Conservation (phyloP, 2,329 filamentous ascomycete genomes). For the Ophiocordyceps camponoti-leonardi region DNA sequence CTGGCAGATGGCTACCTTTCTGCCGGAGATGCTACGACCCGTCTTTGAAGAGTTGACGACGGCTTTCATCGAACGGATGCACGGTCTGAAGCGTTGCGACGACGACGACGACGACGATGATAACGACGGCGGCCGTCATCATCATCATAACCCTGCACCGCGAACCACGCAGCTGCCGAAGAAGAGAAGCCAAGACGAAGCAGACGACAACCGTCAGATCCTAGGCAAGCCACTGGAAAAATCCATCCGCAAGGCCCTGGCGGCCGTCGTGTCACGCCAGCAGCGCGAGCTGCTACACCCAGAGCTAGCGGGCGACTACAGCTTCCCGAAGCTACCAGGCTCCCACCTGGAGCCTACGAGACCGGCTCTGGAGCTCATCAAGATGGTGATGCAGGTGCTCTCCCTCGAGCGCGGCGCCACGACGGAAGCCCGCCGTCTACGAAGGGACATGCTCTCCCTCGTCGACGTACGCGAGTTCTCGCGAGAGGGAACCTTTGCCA, state of each 20-base stretch:
- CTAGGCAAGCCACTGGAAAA: conserved; percentile 75
- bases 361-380: conserved; percentile 78
- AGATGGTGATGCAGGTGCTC: background rate
- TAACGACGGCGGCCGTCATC: background rate
- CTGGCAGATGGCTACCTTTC: conserved; percentile 88
- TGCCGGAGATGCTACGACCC: conserved; percentile 64
- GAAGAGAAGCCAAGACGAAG: conserved; percentile 19
- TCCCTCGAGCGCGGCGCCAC: conserved; percentile 42
- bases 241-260: conserved; percentile 77
- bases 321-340: conserved; percentile 65
- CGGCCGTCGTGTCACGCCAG: conserved; percentile 64
- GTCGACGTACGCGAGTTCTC: conserved; percentile 95
- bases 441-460: conserved; percentile 74
- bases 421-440: conserved; percentile 51
- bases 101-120: background rate
- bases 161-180: conserved; percentile 41
- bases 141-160: conserved; percentile 9
- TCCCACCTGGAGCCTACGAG: conserved; percentile 40
- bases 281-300: conserved; percentile 80
- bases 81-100: conserved; percentile 57
- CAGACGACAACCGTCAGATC: conserved; percentile 15
- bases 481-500: conserved; percentile 70
- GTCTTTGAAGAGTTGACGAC: conserved; percentile 86
- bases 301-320: conserved; percentile 73
- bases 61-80: conserved; percentile 92